Evolutionary conservation across 352 stramenopile species (phyloP).

Genomic region (Thraustotheca clavata): DNA sequence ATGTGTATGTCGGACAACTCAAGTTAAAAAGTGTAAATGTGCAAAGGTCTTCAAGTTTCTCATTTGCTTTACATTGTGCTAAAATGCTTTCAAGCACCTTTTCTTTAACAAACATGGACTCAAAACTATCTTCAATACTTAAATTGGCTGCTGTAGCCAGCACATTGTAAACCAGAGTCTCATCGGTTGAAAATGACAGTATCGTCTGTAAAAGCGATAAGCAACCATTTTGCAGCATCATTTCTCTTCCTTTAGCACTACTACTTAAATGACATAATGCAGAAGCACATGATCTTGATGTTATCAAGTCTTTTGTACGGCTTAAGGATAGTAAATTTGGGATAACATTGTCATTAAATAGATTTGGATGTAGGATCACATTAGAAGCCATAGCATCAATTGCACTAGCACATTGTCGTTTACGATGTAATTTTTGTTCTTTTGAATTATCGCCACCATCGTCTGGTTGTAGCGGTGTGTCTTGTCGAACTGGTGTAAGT

Average conservation of each 20-base stretch:
- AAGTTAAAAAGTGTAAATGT: constrained; percentile 60
- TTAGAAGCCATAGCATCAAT: constrained; percentile 63
- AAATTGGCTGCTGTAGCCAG: constrained; percentile 55
- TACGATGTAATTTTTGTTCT: constrained; percentile 33
- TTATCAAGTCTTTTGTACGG: constrained; percentile 49
- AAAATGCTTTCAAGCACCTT: constrained; percentile 56
- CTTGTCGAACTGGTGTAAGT: background rate
- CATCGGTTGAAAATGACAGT: constrained; percentile 22
- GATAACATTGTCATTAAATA: constrained; percentile 55
- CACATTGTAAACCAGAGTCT: constrained; percentile 33
- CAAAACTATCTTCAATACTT: constrained; percentile 60
- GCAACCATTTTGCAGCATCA: constrained; percentile 46
- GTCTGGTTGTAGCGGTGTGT: background rate
- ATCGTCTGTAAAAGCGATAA: constrained; percentile 32
- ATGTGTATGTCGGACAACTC: constrained; percentile 53
- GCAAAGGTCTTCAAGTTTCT: constrained; percentile 31
- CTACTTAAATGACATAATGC: constrained; percentile 46
- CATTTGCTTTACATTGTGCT: constrained; percentile 36
- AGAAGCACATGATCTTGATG: constrained; percentile 40
- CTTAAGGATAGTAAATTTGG: constrained; percentile 48
- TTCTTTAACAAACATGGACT: constrained; percentile 60
- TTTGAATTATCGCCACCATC: background rate
- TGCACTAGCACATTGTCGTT: constrained; percentile 53
- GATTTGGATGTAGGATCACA: constrained; percentile 32
- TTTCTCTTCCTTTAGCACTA: constrained; percentile 30